Conservation (phyloP, 805 yeast species). For the Yamadazyma sp. region DNA sequence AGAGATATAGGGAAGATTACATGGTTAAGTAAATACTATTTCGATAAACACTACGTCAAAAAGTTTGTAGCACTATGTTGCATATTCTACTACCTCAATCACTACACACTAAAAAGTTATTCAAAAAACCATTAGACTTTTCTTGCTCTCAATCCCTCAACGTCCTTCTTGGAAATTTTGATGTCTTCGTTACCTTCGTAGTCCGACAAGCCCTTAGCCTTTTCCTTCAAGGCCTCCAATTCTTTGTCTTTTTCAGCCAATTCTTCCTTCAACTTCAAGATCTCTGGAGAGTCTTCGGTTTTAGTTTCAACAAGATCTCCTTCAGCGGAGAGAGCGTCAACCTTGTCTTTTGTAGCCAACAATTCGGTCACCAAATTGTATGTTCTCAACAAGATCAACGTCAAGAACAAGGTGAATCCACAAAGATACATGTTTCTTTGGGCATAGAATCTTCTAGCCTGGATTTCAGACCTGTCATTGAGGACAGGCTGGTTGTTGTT, state of each 20-base stretch:
- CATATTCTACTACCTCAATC: neutral
- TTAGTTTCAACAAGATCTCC: conserved; percentile 17
- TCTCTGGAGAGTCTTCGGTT: conserved; percentile 32
- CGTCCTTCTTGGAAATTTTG: conserved; percentile 7
- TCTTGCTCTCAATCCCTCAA: conserved; percentile 16
- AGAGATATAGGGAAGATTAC: too few species aligned
- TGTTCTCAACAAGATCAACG: conserved; percentile 82
- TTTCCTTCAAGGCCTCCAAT: conserved; percentile 66
- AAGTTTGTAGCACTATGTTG: too few species aligned
- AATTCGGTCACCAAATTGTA: conserved; percentile 76
- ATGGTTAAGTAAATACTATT: neutral
- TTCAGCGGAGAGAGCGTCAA: conserved; percentile 31
- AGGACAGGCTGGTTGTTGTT: conserved; percentile 23
- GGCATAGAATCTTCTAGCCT: conserved; percentile 89
- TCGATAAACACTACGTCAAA: neutral
- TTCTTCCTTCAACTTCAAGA: conserved; percentile 44
- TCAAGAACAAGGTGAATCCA: conserved; percentile 90
- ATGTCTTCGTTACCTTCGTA: conserved; percentile 34
- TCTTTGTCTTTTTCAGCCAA: conserved; percentile 61
- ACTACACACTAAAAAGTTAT: too few species aligned
- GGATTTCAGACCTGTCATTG: conserved; percentile 75
- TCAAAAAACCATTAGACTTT: too few species aligned
- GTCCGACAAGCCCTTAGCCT: conserved; percentile 68
- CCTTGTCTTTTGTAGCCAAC: conserved; percentile 61
- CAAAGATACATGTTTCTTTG: conserved; percentile 96